Conservation (phyloP, 169 alveolate genomes). For the Plasmodium cynomolgi region DNA sequence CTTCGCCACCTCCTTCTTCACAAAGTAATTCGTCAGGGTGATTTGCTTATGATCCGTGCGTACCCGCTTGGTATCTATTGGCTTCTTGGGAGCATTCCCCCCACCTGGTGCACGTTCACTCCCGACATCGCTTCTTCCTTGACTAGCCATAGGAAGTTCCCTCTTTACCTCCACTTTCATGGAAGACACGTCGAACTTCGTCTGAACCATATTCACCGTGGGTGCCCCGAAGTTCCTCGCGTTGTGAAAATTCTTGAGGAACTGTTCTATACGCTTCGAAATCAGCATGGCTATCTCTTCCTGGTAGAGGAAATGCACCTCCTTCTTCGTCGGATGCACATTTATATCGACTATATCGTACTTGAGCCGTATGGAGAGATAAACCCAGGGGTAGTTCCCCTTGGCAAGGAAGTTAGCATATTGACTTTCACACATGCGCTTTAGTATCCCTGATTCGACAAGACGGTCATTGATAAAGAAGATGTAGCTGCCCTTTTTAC, state of each 20-base stretch:
- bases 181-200: slow-evolving; percentile 11
- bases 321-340: slow-evolving; percentile 98
- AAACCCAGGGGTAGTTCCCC: slow-evolving; percentile 89
- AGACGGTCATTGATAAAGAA: slow-evolving; percentile 96
- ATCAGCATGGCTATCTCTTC: slow-evolving; percentile 85
- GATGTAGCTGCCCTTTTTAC: slow-evolving; percentile 88
- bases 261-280: slow-evolving; percentile 73
- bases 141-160: not conserved
- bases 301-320: slow-evolving; percentile 91
- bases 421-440: slow-evolving; percentile 74
- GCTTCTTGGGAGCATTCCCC: not conserved
- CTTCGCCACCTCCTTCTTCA: not conserved
- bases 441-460: slow-evolving; percentile 85
- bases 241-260: slow-evolving; percentile 15
- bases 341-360: slow-evolving; percentile 96
- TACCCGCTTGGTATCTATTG: slow-evolving; percentile 38
- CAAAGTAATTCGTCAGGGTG: slow-evolving; percentile 46
- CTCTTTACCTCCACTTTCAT: not conserved
- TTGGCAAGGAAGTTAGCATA: slow-evolving; percentile 82
- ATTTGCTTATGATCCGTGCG: slow-evolving; percentile 60
- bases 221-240: slow-evolving; percentile 31
- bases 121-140: not conserved
- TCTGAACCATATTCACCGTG: not conserved
- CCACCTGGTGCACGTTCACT: not conserved
- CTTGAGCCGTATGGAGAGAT: slow-evolving; percentile 93